phyloP scores from a whole-genome alignment of 805 yeast genomes.

The Ogataea wickerhamii region DNA sequence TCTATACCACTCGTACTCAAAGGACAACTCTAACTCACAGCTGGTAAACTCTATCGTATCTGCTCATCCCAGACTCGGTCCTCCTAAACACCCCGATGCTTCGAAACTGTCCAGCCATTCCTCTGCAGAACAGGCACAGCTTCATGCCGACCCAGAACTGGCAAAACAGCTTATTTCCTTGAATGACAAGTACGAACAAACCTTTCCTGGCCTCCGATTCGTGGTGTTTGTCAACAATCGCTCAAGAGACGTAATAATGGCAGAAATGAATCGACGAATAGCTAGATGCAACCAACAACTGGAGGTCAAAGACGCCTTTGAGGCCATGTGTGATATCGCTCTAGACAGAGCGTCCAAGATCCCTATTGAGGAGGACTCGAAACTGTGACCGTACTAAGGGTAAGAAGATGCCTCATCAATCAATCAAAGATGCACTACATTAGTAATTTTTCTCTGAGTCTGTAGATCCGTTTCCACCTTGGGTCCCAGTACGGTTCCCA shows the following conservation, averaged over 20 bases:
- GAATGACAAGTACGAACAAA: constrained; percentile 46
- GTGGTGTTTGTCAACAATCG: constrained; percentile 91
- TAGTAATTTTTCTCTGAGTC: not conserved
- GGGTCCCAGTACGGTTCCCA: constrained; percentile 4
- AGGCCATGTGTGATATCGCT: constrained; percentile 93
- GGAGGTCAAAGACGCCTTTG: constrained; percentile 67
- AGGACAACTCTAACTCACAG: constrained; percentile 1
- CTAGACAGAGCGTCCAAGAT: constrained; percentile 62
- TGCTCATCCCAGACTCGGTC: constrained; percentile 90
- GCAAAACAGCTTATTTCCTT: constrained; percentile 46
- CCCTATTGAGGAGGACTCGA: not conserved
- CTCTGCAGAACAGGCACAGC: constrained; percentile 62
- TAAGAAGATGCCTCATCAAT: too few species aligned
- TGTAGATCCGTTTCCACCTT: not conserved
- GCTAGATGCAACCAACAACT: constrained; percentile 44
- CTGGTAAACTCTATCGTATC: constrained; percentile 54
- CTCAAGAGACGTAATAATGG: constrained; percentile 59
- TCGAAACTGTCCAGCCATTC: constrained; percentile 60
- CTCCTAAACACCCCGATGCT: constrained; percentile 34
- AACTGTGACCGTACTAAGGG: not conserved
- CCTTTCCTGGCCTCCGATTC: constrained; percentile 67
- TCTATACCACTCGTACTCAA: constrained; percentile 3
- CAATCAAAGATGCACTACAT: too few species aligned
- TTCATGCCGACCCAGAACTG: constrained; percentile 50
- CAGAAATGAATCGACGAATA: constrained; percentile 58